Evolutionary conservation across 148 eudicot species (phyloP), one percentile per base, ranked within the genome.

Genomic region (Simmondsia chinensis): DNA sequence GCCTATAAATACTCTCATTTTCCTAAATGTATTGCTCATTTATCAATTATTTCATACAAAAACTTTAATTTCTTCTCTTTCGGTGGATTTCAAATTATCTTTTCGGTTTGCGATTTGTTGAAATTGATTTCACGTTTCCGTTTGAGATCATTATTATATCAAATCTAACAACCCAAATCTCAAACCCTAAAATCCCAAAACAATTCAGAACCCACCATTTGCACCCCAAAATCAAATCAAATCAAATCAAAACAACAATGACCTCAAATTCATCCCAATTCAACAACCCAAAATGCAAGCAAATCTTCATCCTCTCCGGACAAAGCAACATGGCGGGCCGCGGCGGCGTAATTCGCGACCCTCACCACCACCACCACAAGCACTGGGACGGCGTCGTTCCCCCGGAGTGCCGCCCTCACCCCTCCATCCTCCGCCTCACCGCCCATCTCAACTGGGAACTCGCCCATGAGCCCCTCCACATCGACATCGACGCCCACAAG

Each of bases 261-360:
- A 44, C 13, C 35, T 46, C 11, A 18, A n/a, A 13, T 11, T 18
- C 24, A 5, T 9, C 18, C 11, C 45, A 16, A 40, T 2, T 16
- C 38, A 27, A 9, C 35, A 27, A 3, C 69, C 51, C 31, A 7
- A 12, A 55, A 20, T 12, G 15, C 33, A 65, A 50, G 12, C 70
- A 83, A 15, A 72, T 85, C 61, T 85, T 80, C 72, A 70, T 85
- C 28, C 58, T 85, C 5, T 77, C 95, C 6, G 95, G 95, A 22
- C 95, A 86, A 42, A 82, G 93, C 81, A 86, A 86, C 93, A 86
- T 86, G 95, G 55, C 93, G 11, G 91, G 95, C 30, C 69, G 91
- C 2, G 95, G 95, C 54, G 95, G 95, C 20, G 54, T 85, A 3
- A 24, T 30, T 7, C 20, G 34, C 51, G 46, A 31, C 37, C 26